Evolutionary conservation across 176 grass and related monocot species (phyloP).

Genomic region (Carex scoparia): DNA sequence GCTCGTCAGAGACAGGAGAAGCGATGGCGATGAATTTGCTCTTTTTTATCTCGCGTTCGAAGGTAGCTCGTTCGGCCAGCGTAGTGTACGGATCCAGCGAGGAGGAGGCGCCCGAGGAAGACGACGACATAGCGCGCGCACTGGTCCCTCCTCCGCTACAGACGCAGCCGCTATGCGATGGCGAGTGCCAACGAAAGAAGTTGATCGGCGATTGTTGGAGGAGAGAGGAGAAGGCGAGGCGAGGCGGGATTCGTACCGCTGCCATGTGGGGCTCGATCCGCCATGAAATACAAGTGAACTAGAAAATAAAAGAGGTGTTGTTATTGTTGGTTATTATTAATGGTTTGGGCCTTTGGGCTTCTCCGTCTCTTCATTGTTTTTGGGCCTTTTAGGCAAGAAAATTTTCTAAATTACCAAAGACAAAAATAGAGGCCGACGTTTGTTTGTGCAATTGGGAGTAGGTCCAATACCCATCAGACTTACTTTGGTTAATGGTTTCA

Average conservation of each 20-base stretch:
- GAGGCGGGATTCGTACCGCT: constrained; percentile 6
- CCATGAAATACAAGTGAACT: constrained; percentile 44
- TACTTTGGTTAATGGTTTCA: no score
- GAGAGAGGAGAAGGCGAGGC: neutral
- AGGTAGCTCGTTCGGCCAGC: constrained; percentile 25
- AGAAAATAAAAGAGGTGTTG: constrained; percentile 11
- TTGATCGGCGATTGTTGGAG: neutral
- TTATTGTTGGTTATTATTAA: neutral
- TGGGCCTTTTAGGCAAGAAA: no score
- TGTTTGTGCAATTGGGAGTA: no score
- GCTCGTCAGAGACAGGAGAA: constrained; percentile 31
- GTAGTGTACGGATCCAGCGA: constrained; percentile 34
- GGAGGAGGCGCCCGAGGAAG: constrained; percentile 11
- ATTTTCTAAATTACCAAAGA: no score
- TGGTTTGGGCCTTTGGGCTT: neutral
- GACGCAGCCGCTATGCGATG: constrained; percentile 22
- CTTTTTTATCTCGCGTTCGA: constrained; percentile 42
- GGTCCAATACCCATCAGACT: no score
- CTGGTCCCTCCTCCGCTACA: neutral
- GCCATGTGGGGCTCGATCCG: constrained; percentile 28
- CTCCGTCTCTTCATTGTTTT: neutral
- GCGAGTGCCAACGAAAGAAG: neutral
- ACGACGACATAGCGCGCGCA: constrained; percentile 38
- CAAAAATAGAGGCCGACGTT: no score
- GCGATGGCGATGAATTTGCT: constrained; percentile 49